Percentiles rank a stretch among this genome's conserved stretches.
Conservation (phyloP, 208 protist species). For the Ichthyophonus hoferi region DNA sequence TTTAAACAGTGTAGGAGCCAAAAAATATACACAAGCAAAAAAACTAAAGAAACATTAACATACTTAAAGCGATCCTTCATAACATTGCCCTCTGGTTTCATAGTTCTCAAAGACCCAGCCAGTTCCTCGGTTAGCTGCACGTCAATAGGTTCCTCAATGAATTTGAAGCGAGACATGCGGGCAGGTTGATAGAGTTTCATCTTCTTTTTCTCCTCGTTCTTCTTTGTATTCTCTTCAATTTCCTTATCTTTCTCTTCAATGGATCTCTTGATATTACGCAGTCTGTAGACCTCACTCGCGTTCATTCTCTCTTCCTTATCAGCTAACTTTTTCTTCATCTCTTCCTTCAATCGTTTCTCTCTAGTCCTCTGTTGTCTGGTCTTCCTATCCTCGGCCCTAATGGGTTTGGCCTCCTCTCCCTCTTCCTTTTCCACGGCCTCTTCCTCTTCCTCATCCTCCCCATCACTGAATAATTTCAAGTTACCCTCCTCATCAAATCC, state of each 20-base stretch:
- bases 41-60: background rate
- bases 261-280: background rate
- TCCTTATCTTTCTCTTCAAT: background rate
- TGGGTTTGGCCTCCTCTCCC: background rate
- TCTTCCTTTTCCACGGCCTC: background rate
- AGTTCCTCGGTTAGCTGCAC: conserved; percentile 27
- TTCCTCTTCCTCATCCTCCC: background rate
- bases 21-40: background rate
- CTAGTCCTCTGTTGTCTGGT: background rate
- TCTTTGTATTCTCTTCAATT: background rate
- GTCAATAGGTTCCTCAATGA: background rate
- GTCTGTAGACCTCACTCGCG: background rate
- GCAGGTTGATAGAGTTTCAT: background rate
- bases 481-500: background rate
- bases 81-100: background rate
- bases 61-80: conserved; percentile 23
- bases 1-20: too few relatives aligned
- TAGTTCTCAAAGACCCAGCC: background rate
- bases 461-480: conserved; percentile 2
- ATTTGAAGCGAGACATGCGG: background rate
- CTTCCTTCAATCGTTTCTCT: background rate
- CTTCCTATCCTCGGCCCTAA: background rate
- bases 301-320: background rate
- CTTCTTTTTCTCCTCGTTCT: background rate
- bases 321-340: background rate